Evolutionary conservation across 345 rosid genomes (phyloP).

Genomic region (Diplotaxis tenuifolia): DNA sequence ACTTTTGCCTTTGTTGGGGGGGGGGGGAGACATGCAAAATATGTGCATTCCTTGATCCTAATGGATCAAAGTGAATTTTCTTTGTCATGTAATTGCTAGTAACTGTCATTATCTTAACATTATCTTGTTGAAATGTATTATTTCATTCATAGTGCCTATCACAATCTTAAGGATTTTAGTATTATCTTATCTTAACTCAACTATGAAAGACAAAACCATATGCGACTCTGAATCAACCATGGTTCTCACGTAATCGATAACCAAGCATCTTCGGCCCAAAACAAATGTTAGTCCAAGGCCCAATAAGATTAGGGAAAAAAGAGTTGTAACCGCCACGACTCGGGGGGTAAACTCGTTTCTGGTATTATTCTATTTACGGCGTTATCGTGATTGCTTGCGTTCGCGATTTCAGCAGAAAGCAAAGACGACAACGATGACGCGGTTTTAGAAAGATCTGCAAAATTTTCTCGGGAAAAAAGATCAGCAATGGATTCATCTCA

Average conservation of each 20-base stretch:
- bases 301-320: slow-evolving; percentile 1
- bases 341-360: background rate
- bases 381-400: slow-evolving; percentile 6
- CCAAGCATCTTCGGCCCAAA: background rate
- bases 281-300: background rate
- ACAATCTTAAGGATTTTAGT: slow-evolving; percentile 2
- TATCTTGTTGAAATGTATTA: slow-evolving; percentile 9
- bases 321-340: background rate
- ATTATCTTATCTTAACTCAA: background rate
- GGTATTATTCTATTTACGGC: background rate
- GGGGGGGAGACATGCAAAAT: background rate
- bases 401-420: slow-evolving; percentile 6
- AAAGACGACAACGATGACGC: slow-evolving; percentile 4
- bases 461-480: background rate
- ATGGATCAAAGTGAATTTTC: slow-evolving; percentile 35
- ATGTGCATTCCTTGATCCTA: slow-evolving; percentile 30
- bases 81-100: background rate
- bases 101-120: slow-evolving; percentile 11
- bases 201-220: background rate
- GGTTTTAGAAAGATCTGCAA: slow-evolving; percentile 9
- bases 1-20: background rate
- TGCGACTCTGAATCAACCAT: slow-evolving; percentile 14
- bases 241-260: background rate
- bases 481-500: slow-evolving; percentile 52
- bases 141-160: slow-evolving; percentile 18